These are phyloP conservation scores for Cardamine chenopodiifolia DNA, from an alignment of 345 rosid species.

Conservation along the genomic window DNA sequence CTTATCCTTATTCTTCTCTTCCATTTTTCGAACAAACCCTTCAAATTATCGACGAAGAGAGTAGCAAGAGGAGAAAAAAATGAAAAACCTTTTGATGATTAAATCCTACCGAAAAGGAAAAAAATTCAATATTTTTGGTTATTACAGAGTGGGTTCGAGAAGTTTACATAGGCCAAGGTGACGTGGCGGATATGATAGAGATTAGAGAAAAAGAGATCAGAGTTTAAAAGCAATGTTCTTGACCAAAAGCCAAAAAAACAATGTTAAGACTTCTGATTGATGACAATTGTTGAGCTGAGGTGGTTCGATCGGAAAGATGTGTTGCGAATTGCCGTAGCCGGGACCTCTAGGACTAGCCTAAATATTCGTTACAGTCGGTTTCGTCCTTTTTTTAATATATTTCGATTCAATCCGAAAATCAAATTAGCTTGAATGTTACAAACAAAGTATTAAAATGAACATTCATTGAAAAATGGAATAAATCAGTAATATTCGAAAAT, in stretches of 20 bases:
- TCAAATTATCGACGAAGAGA: neutral
- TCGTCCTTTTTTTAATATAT: too few relatives aligned
- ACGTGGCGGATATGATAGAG: constrained; percentile 34
- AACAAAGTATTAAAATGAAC: neutral
- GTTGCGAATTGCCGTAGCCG: neutral
- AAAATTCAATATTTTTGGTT: neutral
- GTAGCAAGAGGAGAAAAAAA: neutral
- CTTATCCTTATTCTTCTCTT: constrained; percentile 37
- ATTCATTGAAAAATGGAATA: too few relatives aligned
- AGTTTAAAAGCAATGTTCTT: constrained; percentile 5
- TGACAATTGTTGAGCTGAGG: constrained; percentile 5
- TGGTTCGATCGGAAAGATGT: neutral
- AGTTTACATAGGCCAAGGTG: constrained; percentile 27
- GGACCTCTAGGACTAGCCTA: neutral
- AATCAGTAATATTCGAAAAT: too few relatives aligned
- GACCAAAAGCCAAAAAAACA: neutral
- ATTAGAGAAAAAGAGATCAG: neutral
- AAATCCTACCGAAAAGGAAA: neutral
- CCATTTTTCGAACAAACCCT: constrained; percentile 15
- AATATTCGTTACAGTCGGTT: too few relatives aligned
- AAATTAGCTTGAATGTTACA: too few relatives aligned
- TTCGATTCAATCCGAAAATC: too few relatives aligned
- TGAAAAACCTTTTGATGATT: neutral
- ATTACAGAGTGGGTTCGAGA: constrained; percentile 36
- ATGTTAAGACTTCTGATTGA: neutral